Base-by-base conservation (phyloP, 345 rosid genomes). In the Camelina sativa region DNA sequence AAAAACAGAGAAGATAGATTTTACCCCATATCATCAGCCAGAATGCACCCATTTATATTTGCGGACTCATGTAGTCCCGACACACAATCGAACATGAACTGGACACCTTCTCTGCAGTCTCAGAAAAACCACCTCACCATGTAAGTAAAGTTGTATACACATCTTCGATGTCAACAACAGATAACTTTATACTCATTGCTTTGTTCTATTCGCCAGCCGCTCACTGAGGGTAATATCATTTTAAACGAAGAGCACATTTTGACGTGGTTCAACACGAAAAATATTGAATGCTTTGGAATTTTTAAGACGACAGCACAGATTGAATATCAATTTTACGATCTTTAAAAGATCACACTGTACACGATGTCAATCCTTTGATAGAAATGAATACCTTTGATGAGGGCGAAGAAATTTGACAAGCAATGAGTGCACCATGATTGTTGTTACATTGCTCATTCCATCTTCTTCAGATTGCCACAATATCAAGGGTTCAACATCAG, bases 11-110 rank as follows among this genome's bases (percentile, higher is more conserved):
- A 75, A 77, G 38, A 43, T 67, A 75, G 38, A 52, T 56, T 34
- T 83, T 87, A 95, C 99, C 99, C 99, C 99, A 95, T 95, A 69
- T 95, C 99, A 79, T 95, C 99, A 13, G 99, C 99, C 72, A 95
- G 85, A 85, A 95, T 95, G 84, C 99, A 95, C 79, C 99, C 97
- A 72, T 83, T 71, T 76, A 95, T 86, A 76, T 81, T 76, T 55
- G 82, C 78, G 16, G 83, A 76, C 51, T 77, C 84, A 48, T 67
- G 82, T 74, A 92, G 67, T 64, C 97, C 97, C 13, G 99, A 83
- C 78, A 95, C 87, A 67, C 99, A 92, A 52, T 92, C 97, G 81
- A 95, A 95, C 97, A 95, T 90, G 82, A 95, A 95, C 80, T 89
- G 99, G 74, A 95, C 97, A 60, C 99, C 99, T 80, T 95, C 99